phyloP scores from a whole-genome alignment of 208 protist genomes.

The Trypanosoma lewisi region DNA sequence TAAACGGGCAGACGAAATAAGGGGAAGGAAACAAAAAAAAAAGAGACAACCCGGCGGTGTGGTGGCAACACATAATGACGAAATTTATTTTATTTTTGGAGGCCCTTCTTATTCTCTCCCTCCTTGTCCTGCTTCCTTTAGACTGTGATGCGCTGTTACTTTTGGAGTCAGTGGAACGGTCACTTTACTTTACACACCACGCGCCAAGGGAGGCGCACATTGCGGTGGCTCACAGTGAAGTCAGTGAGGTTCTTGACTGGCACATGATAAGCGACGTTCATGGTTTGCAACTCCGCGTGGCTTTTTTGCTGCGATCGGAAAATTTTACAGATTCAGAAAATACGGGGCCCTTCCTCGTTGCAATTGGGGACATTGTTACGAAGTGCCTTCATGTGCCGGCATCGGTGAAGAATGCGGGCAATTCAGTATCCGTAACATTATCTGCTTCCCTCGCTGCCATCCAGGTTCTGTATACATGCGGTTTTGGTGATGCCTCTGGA shows the following conservation, averaged over 20 bases:
- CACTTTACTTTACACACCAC: slow-evolving; percentile 9
- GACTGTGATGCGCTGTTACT: slow-evolving; percentile 9
- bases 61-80: neutral
- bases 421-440: slow-evolving; percentile 1
- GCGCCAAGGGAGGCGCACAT: slow-evolving; percentile 1
- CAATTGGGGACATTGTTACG: slow-evolving; percentile 4
- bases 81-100: neutral
- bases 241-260: slow-evolving; percentile 22
- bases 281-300: slow-evolving; percentile 20
- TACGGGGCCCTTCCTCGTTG: slow-evolving; percentile 15
- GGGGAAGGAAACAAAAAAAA: neutral
- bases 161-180: slow-evolving; percentile 12
- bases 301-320: slow-evolving; percentile 10
- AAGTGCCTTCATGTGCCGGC: slow-evolving; percentile 4
- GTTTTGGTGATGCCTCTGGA: neutral
- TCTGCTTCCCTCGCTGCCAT: slow-evolving; percentile 1
- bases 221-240: slow-evolving; percentile 12
- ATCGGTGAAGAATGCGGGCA: neutral
- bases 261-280: slow-evolving; percentile 3
- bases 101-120: neutral
- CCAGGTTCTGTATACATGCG: slow-evolving; percentile 18
- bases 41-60: neutral
- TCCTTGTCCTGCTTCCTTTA: slow-evolving; percentile 6
- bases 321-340: slow-evolving; percentile 1
- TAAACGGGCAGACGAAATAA: neutral